Conservation (phyloP, 2,329 filamentous ascomycete species). For the Madurella mycetomatis region DNA sequence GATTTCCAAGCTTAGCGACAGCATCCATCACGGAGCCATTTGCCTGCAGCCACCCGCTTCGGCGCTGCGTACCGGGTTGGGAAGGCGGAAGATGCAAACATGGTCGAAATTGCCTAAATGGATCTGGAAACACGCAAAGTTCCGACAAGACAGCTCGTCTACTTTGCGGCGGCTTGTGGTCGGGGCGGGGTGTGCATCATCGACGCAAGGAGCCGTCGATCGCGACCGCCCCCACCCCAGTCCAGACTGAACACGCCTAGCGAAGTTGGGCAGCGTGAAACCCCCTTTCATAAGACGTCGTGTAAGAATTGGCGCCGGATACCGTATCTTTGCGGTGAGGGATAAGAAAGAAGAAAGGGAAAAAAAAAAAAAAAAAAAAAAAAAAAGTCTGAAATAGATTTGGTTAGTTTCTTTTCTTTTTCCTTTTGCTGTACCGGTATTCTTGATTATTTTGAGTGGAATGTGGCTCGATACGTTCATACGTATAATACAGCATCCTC, state of each 20-base stretch:
- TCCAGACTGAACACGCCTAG: slow-evolving; percentile 6
- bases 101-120: not conserved
- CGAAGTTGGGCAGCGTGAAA: slow-evolving; percentile 13
- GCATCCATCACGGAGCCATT: too few species aligned
- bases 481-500: too few species aligned
- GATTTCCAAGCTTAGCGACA: too few species aligned
- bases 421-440: too few species aligned
- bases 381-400: too few species aligned
- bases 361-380: too few species aligned
- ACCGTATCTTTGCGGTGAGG: too few species aligned
- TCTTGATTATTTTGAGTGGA: too few species aligned
- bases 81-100: not conserved
- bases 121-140: not conserved
- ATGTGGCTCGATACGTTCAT: too few species aligned
- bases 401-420: too few species aligned
- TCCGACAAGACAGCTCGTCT: not conserved
- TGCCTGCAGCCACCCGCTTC: not conserved
- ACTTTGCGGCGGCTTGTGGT: not conserved
- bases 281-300: slow-evolving; percentile 1
- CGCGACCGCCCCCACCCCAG: slow-evolving; percentile 12
- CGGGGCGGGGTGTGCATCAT: slow-evolving; percentile 18
- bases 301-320: not conserved
- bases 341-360: too few species aligned
- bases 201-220: slow-evolving; percentile 24
- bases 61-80: not conserved